Base-by-base conservation (phyloP, 805 yeast genomes). In the Teunomyces tritomae region DNA sequence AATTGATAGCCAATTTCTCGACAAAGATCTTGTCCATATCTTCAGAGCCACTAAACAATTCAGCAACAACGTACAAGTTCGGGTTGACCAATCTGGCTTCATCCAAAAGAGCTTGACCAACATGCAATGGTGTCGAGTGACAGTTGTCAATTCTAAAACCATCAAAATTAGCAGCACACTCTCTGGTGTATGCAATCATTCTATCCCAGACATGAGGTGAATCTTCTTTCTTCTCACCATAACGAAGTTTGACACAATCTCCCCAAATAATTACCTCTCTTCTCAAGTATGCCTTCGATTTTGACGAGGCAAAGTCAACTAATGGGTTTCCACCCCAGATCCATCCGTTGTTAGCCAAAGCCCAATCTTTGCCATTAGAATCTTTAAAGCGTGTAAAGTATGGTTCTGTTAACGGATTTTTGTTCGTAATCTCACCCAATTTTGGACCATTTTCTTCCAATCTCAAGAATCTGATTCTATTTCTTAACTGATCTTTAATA, bases 221-320 rank as follows among this genome's bases (percentile, higher is more conserved):
- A 62, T 92, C 98, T 48, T 82, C 79, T 1, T 87, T 88, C 3
- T 74, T 70, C 0, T 68, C 51, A 3, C 98, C 99, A 63, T 90
- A 92, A 49, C 99, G 78, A 53, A 92, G 73, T 64, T 92, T 92
- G 47, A 92, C 91, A 73, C 99, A 92, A 63, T 92, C 99, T 2
- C 96, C 94, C 99, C 99, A 92, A 24, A 92, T 88, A 55, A 92
- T 90, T 9, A 92, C 96, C 65, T 92, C 97, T 62, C 99, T 80
- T 45, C 96, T 77, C 43, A 92, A 68, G 61, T 94, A 92, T 3
- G 95, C 91, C 59, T 81, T 85, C 4, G 96, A 82, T 46, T 83
- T 57, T 27, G 76, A 65, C 0, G 96, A 86, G 0, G 98, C 99
- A 77, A 92, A 92, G 68, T 92, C 98, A 2, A 89, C 85, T 48